A percentile compares a stretch with the other conserved stretches of the same genome.
Conservation (phyloP, 495 filamentous ascomycete species). For the Chaetomium tenue region DNA sequence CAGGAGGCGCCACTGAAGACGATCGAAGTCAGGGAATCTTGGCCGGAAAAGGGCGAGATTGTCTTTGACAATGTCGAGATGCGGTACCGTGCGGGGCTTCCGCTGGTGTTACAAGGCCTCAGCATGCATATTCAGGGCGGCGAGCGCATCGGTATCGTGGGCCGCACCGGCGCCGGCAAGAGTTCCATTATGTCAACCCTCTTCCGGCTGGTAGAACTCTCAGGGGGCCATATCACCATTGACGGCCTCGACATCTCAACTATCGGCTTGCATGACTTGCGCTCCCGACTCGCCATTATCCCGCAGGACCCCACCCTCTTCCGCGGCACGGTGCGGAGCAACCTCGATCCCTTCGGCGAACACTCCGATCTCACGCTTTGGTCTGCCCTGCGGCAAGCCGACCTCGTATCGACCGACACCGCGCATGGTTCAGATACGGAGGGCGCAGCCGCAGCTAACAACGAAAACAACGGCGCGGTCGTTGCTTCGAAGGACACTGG, state of each 20-base stretch:
- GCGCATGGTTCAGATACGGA: slow-evolving; percentile 27
- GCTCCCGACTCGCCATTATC: slow-evolving; percentile 88
- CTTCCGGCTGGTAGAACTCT: slow-evolving; percentile 86
- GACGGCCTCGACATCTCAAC: slow-evolving; percentile 87
- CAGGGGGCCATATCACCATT: slow-evolving; percentile 78
- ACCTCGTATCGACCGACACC: slow-evolving; percentile 61
- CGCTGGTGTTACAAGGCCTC: slow-evolving; percentile 78
- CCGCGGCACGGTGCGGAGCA: slow-evolving; percentile 82
- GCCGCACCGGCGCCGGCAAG: slow-evolving; percentile 92
- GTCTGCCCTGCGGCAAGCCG: slow-evolving; percentile 78
- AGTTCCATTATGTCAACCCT: slow-evolving; percentile 90
- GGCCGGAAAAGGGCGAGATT: slow-evolving; percentile 86
- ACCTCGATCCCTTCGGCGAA: slow-evolving; percentile 89
- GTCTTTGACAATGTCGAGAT: slow-evolving; percentile 82
- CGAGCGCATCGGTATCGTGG: slow-evolving; percentile 90
- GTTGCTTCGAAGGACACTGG: slow-evolving; percentile 37
- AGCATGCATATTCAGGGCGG: slow-evolving; percentile 75
- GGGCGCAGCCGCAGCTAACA: neutral
- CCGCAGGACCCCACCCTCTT: slow-evolving; percentile 96
- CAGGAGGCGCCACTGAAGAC: slow-evolving; percentile 82
- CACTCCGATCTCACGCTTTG: slow-evolving; percentile 85
- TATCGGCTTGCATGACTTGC: slow-evolving; percentile 80
- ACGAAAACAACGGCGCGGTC: slow-evolving; percentile 17
- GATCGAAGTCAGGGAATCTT: slow-evolving; percentile 61
- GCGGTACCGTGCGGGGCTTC: slow-evolving; percentile 81